Evolutionary conservation across 192 early-diverging fungal genomes (phyloP).

Genomic region (Gaertneriomyces semiglobifer): DNA sequence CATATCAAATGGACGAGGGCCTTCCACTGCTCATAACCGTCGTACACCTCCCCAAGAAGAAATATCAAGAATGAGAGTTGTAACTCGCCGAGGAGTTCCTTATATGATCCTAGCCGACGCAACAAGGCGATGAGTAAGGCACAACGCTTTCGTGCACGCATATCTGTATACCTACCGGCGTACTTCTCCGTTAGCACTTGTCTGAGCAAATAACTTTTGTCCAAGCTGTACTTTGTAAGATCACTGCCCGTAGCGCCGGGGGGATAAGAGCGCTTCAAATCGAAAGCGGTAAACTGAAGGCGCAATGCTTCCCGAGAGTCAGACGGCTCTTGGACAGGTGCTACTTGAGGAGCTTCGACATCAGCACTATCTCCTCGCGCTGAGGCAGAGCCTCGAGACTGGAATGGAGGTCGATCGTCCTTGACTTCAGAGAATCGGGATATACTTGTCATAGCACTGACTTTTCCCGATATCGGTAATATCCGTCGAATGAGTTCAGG

Average conservation of each 20-base stretch:
- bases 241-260: slow-evolving; percentile 61
- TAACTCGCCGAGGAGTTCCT: slow-evolving; percentile 70
- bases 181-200: slow-evolving; percentile 42
- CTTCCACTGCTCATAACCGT: slow-evolving; percentile 88
- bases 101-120: slow-evolving; percentile 33
- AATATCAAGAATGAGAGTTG: slow-evolving; percentile 78
- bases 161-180: slow-evolving; percentile 5
- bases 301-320: slow-evolving; percentile 14
- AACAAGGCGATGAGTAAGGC: too few relatives aligned
- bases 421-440: slow-evolving; percentile 64
- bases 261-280: slow-evolving; percentile 81
- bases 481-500: slow-evolving; percentile 37
- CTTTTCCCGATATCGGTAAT: slow-evolving; percentile 44
- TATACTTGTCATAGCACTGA: slow-evolving; percentile 47
- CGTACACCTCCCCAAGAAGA: slow-evolving; percentile 75
- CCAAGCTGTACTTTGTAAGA: slow-evolving; percentile 74
- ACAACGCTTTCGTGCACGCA: background rate
- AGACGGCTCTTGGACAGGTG: too few relatives aligned
- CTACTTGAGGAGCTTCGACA: too few relatives aligned
- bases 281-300: slow-evolving; percentile 65
- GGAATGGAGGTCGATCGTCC: background rate
- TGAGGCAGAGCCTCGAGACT: too few relatives aligned
- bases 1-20: slow-evolving; percentile 68
- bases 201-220: slow-evolving; percentile 82
- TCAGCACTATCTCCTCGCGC: too few relatives aligned